Evolutionary conservation across 129 eudicot genomes (phyloP).

Genomic region (Dittrichia graveolens): DNA sequence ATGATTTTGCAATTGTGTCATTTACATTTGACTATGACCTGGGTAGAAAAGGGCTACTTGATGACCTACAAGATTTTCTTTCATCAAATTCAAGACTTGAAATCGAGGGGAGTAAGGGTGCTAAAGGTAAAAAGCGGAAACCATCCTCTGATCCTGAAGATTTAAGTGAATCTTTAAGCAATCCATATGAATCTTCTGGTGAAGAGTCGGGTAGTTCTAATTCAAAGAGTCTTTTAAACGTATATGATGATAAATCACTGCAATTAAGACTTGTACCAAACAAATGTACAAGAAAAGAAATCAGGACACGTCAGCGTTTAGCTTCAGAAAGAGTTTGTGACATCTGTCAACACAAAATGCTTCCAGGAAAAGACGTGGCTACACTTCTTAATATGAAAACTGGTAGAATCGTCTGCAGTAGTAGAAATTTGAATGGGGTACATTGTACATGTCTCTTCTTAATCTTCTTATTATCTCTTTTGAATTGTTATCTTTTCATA

Average conservation of each 20-base stretch:
- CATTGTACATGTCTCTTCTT: conserved; percentile 43
- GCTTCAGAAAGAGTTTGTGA: conserved; percentile 85
- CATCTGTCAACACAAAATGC: conserved; percentile 90
- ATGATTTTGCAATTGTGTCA: conserved; percentile 70
- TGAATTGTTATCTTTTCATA: not conserved
- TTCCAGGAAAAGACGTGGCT: conserved; percentile 89
- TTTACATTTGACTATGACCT: conserved; percentile 68
- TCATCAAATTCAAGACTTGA: conserved; percentile 20
- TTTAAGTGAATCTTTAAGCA: conserved; percentile 46
- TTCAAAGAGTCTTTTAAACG: conserved; percentile 39
- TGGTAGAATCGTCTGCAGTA: conserved; percentile 85
- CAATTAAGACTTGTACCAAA: conserved; percentile 50
- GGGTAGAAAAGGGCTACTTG: conserved; percentile 59
- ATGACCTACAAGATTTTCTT: conserved; percentile 46
- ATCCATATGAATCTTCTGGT: conserved; percentile 57
- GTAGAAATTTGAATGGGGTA: conserved; percentile 92
- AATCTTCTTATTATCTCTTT: not conserved
- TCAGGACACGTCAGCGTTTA: conserved; percentile 56
- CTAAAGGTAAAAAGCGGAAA: conserved; percentile 49
- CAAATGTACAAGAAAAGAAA: conserved; percentile 64
- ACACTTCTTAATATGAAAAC: conserved; percentile 78
- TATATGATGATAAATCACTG: conserved; percentile 67
- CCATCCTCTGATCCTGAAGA: conserved; percentile 71
- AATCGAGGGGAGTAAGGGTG: conserved; percentile 35
- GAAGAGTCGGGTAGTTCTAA: conserved; percentile 45